A percentile compares a stretch with the other conserved stretches of the same genome.
These are phyloP conservation scores for Knoxdaviesia proteae DNA, from an alignment of 2,329 filamentous ascomycete species.

Conservation along the genomic window DNA sequence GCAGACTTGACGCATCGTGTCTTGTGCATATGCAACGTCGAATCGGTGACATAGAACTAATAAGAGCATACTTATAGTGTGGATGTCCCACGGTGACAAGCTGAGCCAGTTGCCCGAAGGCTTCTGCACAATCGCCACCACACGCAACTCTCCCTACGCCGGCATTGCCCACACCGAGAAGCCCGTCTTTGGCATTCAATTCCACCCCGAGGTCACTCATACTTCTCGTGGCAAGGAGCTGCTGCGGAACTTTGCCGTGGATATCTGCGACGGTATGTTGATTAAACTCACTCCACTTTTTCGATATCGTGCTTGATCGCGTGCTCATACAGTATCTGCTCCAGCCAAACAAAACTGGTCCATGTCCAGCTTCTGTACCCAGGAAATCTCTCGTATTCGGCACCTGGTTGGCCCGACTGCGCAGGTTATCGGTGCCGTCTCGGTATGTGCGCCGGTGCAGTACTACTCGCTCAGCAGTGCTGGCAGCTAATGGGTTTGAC, in stretches of 20 bases:
- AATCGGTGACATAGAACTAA: no score
- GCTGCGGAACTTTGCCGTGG: slow-evolving; percentile 64
- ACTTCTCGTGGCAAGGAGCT: slow-evolving; percentile 49
- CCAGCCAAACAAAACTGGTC: slow-evolving; percentile 43
- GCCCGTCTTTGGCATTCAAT: slow-evolving; percentile 66
- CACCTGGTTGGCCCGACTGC: slow-evolving; percentile 60
- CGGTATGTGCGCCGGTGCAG: neutral
- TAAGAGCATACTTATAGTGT: slow-evolving; percentile 19
- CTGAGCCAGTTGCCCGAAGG: slow-evolving; percentile 50
- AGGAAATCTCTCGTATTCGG: slow-evolving; percentile 64
- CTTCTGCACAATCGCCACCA: slow-evolving; percentile 56
- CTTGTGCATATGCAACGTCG: no score
- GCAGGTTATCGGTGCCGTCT: slow-evolving; percentile 40
- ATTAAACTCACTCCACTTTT: no score
- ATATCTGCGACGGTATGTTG: slow-evolving; percentile 45
- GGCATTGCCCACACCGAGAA: slow-evolving; percentile 53
- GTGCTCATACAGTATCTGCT: no score
- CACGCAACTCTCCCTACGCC: slow-evolving; percentile 57
- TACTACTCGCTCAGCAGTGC: no score
- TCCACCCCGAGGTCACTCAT: slow-evolving; percentile 68
- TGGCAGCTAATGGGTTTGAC: no score
- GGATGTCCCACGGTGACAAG: slow-evolving; percentile 86
- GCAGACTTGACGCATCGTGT: no score
- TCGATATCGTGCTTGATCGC: no score
- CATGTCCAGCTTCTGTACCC: slow-evolving; percentile 65